These are phyloP conservation scores for Fusarium tupiense DNA, from an alignment of 2,329 filamentous ascomycete species.

Conservation along the genomic window DNA sequence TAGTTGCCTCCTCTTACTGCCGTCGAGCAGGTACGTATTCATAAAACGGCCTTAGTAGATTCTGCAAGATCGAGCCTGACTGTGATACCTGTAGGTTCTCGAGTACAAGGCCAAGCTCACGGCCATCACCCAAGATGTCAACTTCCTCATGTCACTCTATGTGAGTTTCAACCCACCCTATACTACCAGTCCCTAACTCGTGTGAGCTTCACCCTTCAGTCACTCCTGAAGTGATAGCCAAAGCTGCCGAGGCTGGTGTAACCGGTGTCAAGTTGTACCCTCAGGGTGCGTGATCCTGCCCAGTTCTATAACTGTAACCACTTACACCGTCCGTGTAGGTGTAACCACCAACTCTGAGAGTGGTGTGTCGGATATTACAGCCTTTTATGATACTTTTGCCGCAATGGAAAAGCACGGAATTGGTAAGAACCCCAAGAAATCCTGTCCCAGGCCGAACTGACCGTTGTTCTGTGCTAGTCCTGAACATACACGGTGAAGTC, in stretches of 20 bases:
- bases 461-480: slow-evolving; percentile 56
- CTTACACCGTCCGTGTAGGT: slow-evolving; percentile 48
- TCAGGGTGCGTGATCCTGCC: slow-evolving; percentile 46
- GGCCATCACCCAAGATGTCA: slow-evolving; percentile 68
- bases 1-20: slow-evolving; percentile 35
- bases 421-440: slow-evolving; percentile 20
- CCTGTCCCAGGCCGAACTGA: not conserved
- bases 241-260: slow-evolving; percentile 78
- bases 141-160: slow-evolving; percentile 80
- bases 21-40: slow-evolving; percentile 28
- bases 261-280: slow-evolving; percentile 78
- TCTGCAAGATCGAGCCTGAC: not conserved
- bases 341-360: slow-evolving; percentile 74
- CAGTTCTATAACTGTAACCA: not conserved
- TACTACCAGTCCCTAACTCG: not conserved
- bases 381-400: slow-evolving; percentile 82
- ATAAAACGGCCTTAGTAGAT: too few species aligned
- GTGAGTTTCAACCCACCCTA: slow-evolving; percentile 43
- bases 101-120: slow-evolving; percentile 72
- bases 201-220: slow-evolving; percentile 65
- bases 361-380: slow-evolving; percentile 75
- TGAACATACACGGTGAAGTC: slow-evolving; percentile 95
- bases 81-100: slow-evolving; percentile 58
- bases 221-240: slow-evolving; percentile 74
- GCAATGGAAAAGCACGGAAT: slow-evolving; percentile 87